These are phyloP conservation scores for Capronia americana DNA, from an alignment of 2,329 filamentous ascomycete species.

Conservation along the genomic window DNA sequence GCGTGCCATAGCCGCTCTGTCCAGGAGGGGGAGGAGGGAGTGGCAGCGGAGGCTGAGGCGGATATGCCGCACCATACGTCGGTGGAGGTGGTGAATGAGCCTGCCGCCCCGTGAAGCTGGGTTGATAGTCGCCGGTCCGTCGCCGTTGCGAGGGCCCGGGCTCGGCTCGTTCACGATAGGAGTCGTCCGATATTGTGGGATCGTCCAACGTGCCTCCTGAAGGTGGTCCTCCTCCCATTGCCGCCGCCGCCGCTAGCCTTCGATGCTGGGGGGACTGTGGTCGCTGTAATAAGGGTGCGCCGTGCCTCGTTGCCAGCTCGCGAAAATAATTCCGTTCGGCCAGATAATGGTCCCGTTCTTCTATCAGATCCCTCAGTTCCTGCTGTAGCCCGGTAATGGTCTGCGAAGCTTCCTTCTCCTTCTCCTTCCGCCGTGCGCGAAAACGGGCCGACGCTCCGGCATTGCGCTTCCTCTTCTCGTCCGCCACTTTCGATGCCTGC, in stretches of 20 bases:
- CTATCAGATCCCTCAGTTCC: conserved; percentile 70
- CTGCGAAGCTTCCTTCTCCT: conserved; percentile 73
- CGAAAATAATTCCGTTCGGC: conserved; percentile 74
- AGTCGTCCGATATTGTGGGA: conserved; percentile 28
- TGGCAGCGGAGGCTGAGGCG: conserved; percentile 29
- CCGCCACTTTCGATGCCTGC: conserved; percentile 79
- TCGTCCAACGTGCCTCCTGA: conserved; percentile 22
- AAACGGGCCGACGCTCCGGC: conserved; percentile 85
- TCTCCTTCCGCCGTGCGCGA: conserved; percentile 79
- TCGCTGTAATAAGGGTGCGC: conserved; percentile 38
- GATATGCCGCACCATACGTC: conserved; percentile 19
- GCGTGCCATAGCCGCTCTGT: conserved; percentile 27
- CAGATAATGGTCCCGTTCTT: conserved; percentile 75
- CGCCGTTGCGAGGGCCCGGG: conserved; percentile 35
- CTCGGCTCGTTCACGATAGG: conserved; percentile 33
- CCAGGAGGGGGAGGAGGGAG: conserved; percentile 28
- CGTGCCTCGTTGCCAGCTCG: conserved; percentile 64
- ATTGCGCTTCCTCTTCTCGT: conserved; percentile 85
- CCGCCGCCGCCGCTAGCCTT: conserved; percentile 13
- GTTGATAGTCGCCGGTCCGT: conserved; percentile 38
- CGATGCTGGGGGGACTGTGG: conserved; percentile 37
- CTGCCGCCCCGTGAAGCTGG: conserved; percentile 26
- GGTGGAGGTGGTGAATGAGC: conserved; percentile 30
- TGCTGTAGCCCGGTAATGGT: conserved; percentile 73
- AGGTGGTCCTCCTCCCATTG: conserved; percentile 3